Conservation (phyloP, 2,329 filamentous ascomycete species). For the Phialophora expanda region DNA sequence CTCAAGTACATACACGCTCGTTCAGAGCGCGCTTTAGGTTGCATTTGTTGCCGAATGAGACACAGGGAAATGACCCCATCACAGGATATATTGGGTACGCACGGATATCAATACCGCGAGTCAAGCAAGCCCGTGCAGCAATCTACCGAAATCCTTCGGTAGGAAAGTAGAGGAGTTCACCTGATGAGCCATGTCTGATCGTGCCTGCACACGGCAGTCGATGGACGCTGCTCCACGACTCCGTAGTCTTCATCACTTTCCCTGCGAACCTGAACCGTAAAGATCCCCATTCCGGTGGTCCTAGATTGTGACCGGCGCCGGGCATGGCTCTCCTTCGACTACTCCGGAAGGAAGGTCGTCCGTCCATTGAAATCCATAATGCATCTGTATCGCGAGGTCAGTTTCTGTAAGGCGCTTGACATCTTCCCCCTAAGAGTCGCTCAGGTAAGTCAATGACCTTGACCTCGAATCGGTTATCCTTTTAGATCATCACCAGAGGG, state of each 20-base stretch:
- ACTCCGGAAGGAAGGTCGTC: too few species aligned
- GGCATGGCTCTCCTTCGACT: too few species aligned
- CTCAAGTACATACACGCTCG: not conserved
- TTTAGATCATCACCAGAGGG: too few species aligned
- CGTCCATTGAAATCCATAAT: too few species aligned
- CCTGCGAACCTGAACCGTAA: not conserved
- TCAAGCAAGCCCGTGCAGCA: not conserved
- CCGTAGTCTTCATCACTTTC: not conserved
- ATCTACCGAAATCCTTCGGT: not conserved
- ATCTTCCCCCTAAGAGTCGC: too few species aligned
- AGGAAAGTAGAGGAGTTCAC: not conserved
- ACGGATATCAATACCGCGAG: conserved; percentile 23
- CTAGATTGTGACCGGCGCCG: too few species aligned
- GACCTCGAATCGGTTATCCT: too few species aligned
- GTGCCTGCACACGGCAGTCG: not conserved
- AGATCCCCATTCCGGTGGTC: too few species aligned
- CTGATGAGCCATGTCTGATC: not conserved
- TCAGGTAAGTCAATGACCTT: too few species aligned
- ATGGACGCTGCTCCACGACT: not conserved
- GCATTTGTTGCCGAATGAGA: conserved; percentile 12
- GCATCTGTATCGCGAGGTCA: too few species aligned
- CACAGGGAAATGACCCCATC: conserved; percentile 6
- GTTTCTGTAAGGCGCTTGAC: too few species aligned
- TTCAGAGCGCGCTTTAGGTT: conserved; percentile 17
- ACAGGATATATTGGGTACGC: conserved; percentile 16